Conservation (phyloP, 139 green algal genomes). For the Trebouxia sp. region DNA sequence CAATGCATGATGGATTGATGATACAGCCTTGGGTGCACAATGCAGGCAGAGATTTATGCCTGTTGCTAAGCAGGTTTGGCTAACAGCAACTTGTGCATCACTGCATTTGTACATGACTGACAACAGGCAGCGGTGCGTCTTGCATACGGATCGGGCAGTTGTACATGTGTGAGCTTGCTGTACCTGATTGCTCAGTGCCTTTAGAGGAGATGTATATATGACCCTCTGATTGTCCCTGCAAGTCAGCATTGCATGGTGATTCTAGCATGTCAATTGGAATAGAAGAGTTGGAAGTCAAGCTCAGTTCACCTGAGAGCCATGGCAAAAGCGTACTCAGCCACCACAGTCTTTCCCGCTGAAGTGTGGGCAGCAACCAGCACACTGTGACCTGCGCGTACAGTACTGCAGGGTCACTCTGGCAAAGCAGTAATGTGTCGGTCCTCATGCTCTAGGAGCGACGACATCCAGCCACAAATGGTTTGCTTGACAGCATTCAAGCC, state of each 20-base stretch:
- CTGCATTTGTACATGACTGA: background rate
- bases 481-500: too few relatives aligned
- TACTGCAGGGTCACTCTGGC: background rate
- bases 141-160: too few relatives aligned
- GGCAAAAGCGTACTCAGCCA: slow-evolving; percentile 72
- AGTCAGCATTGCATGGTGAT: background rate
- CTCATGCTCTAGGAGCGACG: too few relatives aligned
- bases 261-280: too few relatives aligned
- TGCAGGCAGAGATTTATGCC: too few relatives aligned
- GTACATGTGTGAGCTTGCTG: too few relatives aligned
- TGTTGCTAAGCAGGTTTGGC: background rate
- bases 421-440: too few relatives aligned
- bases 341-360: slow-evolving; percentile 75
- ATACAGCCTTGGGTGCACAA: too few relatives aligned
- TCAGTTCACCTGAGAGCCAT: slow-evolving; percentile 71
- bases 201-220: slow-evolving; percentile 89
- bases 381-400: slow-evolving; percentile 47
- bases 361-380: slow-evolving; percentile 85
- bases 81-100: background rate
- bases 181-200: slow-evolving; percentile 83
- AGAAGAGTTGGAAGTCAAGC: background rate
- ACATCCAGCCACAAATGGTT: too few relatives aligned
- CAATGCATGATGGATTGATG: too few relatives aligned
- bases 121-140: too few relatives aligned
- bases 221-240: slow-evolving; percentile 58